Evolutionary conservation across 2,329 filamentous ascomycete genomes (phyloP), one percentile per base, ranked within the genome.

Genomic region (Hymenoscyphus albidus): DNA sequence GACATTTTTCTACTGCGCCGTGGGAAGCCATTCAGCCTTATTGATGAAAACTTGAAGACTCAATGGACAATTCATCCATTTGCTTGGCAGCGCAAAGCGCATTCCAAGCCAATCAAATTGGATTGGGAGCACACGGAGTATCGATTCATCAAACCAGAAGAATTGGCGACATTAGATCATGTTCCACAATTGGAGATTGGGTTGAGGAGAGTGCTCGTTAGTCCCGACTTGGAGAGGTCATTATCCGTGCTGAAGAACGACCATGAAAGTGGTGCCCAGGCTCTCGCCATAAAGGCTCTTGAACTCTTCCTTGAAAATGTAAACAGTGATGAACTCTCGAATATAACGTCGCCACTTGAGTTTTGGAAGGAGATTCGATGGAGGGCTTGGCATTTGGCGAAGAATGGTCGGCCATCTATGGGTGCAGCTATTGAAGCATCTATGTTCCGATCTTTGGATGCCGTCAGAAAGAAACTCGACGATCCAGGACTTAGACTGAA

Each of bases 361-460:
- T 87, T 85, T 81, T 90, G 86, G 85, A 74, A 73, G 32, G 80
- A 79, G 35, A 73, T 83, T n/a, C 79, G 84, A 14, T 80, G 84
- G 77, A 80, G 79, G 1, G 84, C 81, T 2, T 90, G 88, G 83
- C 84, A 88, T 73, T 76, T 90, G 1, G 85, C 83, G 75, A 87
- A 87, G 70, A 86, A 87, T 62, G 85, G 86, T 0, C 81, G 86
- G n/a, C 85, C 87, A 67, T 87, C 83, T 72, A 90, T 90, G 86
- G 82, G 82, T 0, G 83, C 86, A 0, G 82, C 86, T 1, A 85
- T 88, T 35, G 77, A 85, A 48, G 79, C 76, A 57, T 79, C 78
- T 12, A 65, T 87, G 10, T 73, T 86, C 5, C 76, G 77, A 13
- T 78, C 79, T 2, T 76, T 89, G 42, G 72, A 75, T 13, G 13